Percentiles rank a stretch among this genome's conserved stretches.
Conservation (phyloP, 2,329 filamentous ascomycete species). For the Periconia sp. region DNA sequence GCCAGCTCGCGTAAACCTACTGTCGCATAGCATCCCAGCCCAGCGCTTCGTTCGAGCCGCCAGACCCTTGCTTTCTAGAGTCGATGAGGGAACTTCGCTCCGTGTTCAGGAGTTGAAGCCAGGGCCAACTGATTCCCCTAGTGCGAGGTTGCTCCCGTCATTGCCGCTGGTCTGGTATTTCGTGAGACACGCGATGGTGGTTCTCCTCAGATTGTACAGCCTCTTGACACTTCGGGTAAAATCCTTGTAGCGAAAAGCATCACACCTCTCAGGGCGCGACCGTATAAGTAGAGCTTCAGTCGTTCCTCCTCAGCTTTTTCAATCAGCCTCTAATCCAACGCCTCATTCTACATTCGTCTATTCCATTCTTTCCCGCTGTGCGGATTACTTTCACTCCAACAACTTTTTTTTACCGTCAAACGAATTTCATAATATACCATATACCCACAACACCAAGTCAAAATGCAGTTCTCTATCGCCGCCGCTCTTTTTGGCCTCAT, state of each 20-base stretch:
- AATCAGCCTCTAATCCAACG: background rate
- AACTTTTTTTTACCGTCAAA: constrained; percentile 7
- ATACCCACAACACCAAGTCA: constrained; percentile 1
- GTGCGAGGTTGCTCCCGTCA: background rate
- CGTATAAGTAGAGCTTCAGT: background rate
- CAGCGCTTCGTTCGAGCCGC: background rate
- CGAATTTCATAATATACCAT: background rate
- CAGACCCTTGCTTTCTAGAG: background rate
- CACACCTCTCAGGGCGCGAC: background rate
- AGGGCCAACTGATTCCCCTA: background rate
- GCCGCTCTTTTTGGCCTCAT: constrained; percentile 20
- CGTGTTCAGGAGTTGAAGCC: background rate
- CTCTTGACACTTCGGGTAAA: background rate
- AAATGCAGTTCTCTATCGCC: constrained; percentile 15
- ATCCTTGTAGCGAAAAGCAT: background rate
- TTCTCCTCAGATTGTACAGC: background rate
- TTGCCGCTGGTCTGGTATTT: background rate
- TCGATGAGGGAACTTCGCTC: background rate
- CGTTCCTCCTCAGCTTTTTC: background rate
- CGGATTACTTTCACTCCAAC: constrained; percentile 17
- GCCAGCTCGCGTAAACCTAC: background rate
- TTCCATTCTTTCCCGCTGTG: constrained; percentile 17
- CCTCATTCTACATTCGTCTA: constrained; percentile 9
- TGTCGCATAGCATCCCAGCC: background rate
- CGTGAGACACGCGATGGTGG: background rate